Conservation (phyloP, 1,284 basidiomycete species). For the Austroboletus novae-zelandiae region DNA sequence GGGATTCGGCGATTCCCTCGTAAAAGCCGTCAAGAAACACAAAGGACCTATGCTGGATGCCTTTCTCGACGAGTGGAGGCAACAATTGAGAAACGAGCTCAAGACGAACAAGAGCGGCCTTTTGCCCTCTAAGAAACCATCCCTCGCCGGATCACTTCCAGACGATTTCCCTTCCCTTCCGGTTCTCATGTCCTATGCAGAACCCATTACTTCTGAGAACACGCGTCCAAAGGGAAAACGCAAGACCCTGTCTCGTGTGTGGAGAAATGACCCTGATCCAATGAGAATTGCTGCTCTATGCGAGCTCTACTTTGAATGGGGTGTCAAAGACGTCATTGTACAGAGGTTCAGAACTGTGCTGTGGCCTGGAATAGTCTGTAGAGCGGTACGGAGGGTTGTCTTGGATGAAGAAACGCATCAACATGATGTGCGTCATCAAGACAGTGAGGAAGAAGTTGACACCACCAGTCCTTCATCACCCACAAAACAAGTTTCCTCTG, state of each 20-base stretch:
- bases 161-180: conserved; percentile 65
- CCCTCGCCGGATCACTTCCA: conserved; percentile 60
- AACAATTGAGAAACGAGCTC: conserved; percentile 65
- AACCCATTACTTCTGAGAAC: conserved; percentile 73
- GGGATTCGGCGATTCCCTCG: conserved; percentile 68
- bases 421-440: conserved; percentile 37
- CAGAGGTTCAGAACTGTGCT: conserved; percentile 76
- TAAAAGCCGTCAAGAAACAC: conserved; percentile 57
- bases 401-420: conserved; percentile 29
- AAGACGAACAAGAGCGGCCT: conserved; percentile 64
- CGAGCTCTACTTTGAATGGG: conserved; percentile 90
- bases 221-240: conserved; percentile 37
- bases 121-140: conserved; percentile 56
- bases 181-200: conserved; percentile 70
- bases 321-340: conserved; percentile 72
- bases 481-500: conserved; percentile 17
- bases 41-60: conserved; percentile 44
- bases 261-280: conserved; percentile 68
- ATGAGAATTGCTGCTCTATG: conserved; percentile 72
- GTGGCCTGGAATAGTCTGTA: conserved; percentile 66
- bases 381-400: conserved; percentile 60
- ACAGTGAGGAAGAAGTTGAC: neutral
- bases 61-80: conserved; percentile 65
- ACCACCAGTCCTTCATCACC: conserved; percentile 9
- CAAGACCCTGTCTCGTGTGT: conserved; percentile 38